Evolutionary conservation across 495 filamentous ascomycete genomes (phyloP).

Genomic region (Penicillium argentinense): DNA sequence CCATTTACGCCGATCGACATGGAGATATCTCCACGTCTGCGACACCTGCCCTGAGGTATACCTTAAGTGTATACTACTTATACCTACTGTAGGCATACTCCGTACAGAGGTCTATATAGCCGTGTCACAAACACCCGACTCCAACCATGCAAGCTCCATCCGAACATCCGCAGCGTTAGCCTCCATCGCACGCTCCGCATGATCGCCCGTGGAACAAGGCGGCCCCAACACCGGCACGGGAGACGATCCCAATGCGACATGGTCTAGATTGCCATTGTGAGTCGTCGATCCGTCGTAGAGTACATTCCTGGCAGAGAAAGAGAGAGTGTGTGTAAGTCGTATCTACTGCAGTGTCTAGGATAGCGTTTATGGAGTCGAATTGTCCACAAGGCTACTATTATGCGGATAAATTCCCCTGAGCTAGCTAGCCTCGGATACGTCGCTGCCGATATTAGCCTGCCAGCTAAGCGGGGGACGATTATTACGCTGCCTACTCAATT

Average conservation of each 20-base stretch:
- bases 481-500: too few species aligned
- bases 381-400: not conserved
- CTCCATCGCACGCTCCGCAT: conserved; percentile 4
- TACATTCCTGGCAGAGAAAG: too few species aligned
- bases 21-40: too few species aligned
- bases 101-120: too few species aligned
- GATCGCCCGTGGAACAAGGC: conserved; percentile 8
- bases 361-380: not conserved
- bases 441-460: conserved; percentile 1
- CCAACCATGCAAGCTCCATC: not conserved
- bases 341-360: too few species aligned
- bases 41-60: too few species aligned
- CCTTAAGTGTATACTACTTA: too few species aligned
- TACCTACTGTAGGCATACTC: too few species aligned
- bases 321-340: too few species aligned
- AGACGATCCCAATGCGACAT: conserved; percentile 15
- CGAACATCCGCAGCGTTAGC: not conserved
- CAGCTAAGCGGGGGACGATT: too few species aligned
- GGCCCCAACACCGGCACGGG: not conserved
- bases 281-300: too few species aligned
- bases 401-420: conserved; percentile 1
- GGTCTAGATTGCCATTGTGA: conserved; percentile 20
- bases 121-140: not conserved
- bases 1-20: too few species aligned
- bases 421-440: not conserved